Evolutionary conservation across 2,329 filamentous ascomycete species (phyloP).

Genomic region (Botrytis elliptica): DNA sequence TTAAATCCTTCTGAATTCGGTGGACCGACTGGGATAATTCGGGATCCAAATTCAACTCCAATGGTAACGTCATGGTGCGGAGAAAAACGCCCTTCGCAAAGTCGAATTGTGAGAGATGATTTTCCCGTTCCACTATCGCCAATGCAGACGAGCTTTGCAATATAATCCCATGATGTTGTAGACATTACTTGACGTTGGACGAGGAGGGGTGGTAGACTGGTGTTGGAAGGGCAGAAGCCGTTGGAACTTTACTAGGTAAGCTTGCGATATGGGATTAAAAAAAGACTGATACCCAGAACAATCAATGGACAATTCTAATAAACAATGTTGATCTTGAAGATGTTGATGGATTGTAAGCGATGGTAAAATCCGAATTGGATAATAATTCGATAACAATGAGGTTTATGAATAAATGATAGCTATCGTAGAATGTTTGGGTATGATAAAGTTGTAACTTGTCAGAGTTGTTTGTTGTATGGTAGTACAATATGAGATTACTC

Average conservation of each 20-base stretch:
- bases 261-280: background rate
- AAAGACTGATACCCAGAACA: background rate
- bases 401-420: background rate
- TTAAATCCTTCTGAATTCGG: constrained; percentile 56
- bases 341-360: background rate
- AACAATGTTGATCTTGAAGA: background rate
- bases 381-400: background rate
- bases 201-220: background rate
- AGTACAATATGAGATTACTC: background rate
- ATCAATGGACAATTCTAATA: background rate
- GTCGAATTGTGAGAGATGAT: constrained; percentile 87
- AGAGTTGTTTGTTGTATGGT: background rate
- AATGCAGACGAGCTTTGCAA: constrained; percentile 97
- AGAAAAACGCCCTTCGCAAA: constrained; percentile 95
- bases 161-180: constrained; percentile 88
- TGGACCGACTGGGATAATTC: constrained; percentile 86
- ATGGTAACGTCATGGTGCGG: constrained; percentile 96
- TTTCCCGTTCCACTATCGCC: constrained; percentile 97
- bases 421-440: background rate
- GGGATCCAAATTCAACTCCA: constrained; percentile 94
- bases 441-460: background rate
- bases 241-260: background rate
- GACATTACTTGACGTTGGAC: constrained; percentile 47
- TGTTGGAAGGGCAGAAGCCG: background rate
- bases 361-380: background rate